These are phyloP conservation scores for Botryotinia globosa DNA, from an alignment of 2,329 filamentous ascomycete genomes.

Conservation along the genomic window DNA sequence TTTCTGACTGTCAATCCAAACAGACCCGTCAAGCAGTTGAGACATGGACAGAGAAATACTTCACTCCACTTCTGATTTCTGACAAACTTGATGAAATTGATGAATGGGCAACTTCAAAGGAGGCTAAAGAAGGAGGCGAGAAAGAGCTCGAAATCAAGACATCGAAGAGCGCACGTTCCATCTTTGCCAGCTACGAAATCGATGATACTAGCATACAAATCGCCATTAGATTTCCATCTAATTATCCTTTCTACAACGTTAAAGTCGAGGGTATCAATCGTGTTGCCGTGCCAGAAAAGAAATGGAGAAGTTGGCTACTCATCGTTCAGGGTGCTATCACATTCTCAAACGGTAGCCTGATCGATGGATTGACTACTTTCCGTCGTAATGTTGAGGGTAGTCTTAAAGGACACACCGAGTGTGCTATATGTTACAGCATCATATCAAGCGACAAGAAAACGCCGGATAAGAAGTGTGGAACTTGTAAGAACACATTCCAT, in stretches of 20 bases:
- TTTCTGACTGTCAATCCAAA: constrained; percentile 73
- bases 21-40: constrained; percentile 79
- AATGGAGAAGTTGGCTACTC: constrained; percentile 89
- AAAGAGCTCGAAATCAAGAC: constrained; percentile 66
- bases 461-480: constrained; percentile 86
- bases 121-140: constrained; percentile 48
- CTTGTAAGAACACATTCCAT: constrained; percentile 94
- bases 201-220: constrained; percentile 85
- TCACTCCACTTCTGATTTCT: constrained; percentile 68
- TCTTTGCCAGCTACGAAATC: constrained; percentile 80
- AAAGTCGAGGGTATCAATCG: constrained; percentile 74
- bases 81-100: constrained; percentile 65
- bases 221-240: constrained; percentile 72
- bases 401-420: constrained; percentile 90
- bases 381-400: constrained; percentile 82
- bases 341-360: constrained; percentile 84
- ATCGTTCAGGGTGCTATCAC: constrained; percentile 90
- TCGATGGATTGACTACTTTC: constrained; percentile 83
- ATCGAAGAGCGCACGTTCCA: constrained; percentile 67
- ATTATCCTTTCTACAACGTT: constrained; percentile 79
- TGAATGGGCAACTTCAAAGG: constrained; percentile 60
- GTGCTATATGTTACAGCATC: constrained; percentile 95
- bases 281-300: constrained; percentile 83
- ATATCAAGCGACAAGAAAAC: constrained; percentile 84
- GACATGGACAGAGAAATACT: constrained; percentile 79